Conservation (phyloP, 495 filamentous ascomycete species). For the Penicillium coprophilum region DNA sequence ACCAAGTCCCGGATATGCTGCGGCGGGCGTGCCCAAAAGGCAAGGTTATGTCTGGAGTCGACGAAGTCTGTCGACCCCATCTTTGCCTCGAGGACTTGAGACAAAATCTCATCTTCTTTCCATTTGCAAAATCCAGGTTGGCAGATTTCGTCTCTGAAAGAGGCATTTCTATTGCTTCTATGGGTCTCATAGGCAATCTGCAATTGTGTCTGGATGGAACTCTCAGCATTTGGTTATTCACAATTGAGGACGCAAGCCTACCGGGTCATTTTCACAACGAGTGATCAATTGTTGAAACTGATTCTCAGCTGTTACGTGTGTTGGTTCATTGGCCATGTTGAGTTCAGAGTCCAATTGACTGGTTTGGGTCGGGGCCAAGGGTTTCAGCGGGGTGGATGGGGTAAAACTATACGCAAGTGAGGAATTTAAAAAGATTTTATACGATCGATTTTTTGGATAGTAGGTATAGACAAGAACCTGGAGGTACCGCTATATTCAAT, state of each 20-base stretch:
- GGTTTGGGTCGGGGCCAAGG: background rate
- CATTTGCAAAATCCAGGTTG: constrained; percentile 66
- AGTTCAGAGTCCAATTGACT: background rate
- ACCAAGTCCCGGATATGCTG: constrained; percentile 64
- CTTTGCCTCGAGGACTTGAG: constrained; percentile 49
- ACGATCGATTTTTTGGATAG: background rate
- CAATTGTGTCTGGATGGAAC: constrained; percentile 57
- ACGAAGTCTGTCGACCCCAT: constrained; percentile 50
- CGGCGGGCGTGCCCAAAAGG: constrained; percentile 85
- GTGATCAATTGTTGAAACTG: constrained; percentile 76
- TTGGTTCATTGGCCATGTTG: constrained; percentile 26
- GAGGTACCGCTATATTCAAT: no score
- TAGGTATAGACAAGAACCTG: background rate
- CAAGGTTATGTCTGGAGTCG: constrained; percentile 77
- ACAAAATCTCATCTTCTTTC: constrained; percentile 71
- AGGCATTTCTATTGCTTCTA: constrained; percentile 66
- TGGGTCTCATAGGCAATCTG: constrained; percentile 72
- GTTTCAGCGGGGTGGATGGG: constrained; percentile 11
- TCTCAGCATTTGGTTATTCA: constrained; percentile 3
- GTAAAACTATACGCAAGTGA: background rate
- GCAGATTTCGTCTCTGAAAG: constrained; percentile 68
- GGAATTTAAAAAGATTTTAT: background rate
- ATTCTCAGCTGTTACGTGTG: constrained; percentile 42
- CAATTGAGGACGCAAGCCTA: constrained; percentile 30
- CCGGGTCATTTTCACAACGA: constrained; percentile 57